Evolutionary conservation across 2,329 filamentous ascomycete genomes (phyloP), one percentile per base, ranked within the genome.

Genomic region (Epichloe sp.): DNA sequence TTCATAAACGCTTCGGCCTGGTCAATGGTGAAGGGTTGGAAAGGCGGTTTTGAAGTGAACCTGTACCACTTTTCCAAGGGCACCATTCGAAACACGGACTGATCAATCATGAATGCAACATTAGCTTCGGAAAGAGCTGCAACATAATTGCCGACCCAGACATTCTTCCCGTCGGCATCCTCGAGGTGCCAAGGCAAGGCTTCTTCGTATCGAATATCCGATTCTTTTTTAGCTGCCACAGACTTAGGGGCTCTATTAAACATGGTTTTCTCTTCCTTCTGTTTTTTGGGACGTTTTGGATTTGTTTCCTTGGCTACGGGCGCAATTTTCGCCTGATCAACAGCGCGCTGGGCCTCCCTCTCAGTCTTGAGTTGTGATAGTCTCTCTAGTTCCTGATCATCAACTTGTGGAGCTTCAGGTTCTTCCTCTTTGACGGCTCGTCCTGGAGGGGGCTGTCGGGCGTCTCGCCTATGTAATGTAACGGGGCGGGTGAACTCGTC

Each of bases 41-140:
- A 91, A 11, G 84, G 79, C 51, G 88, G 86, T 64, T 91, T 91
- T 43, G 83, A 77, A 4, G 79, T 83, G 63, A 95, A 94, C 51
- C 82, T 86, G 70, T 98, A 98, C 83, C 87, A 96, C 62, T 96
- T 95, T 68, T 98, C 91, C 17, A 97, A 70, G 0, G 94, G 94
- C 3, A 95, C 76, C 81, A 97, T 86, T 53, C 83, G 82, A 63
- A 95, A 93, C 47, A 77, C 80, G 2, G 75, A 75, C 10, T 80
- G 77, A 38, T 82, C 78, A 36, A 88, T 84, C 43, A 88, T 77
- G 40, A 91, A 78, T 50, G 94, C 84, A 57, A 94, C 84, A 48
- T 89, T 87, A 48, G 87, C 83, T 60, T 91, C 84, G 0, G 91
- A 95, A 38, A 97, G 76, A 17, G 89, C 87, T 26, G 86, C 85